Evolutionary conservation across 2,329 filamentous ascomycete genomes (phyloP).

Genomic region (Microsporum ferrugineum): DNA sequence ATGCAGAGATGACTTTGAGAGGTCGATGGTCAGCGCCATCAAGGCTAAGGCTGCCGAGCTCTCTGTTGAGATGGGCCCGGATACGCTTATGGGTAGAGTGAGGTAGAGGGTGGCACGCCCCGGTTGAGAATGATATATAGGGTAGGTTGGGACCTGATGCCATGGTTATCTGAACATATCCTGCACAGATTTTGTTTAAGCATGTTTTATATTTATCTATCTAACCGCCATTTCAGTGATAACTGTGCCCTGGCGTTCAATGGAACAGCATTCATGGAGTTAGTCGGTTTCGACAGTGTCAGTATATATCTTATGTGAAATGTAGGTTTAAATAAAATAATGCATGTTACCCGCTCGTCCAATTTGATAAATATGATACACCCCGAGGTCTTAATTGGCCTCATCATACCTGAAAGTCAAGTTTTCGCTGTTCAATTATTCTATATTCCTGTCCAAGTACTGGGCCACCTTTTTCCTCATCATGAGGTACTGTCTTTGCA

Average conservation of each 20-base stretch:
- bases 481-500: conserved; percentile 51
- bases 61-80: conserved; percentile 63
- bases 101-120: conserved; percentile 34
- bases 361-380: not conserved
- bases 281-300: not conserved
- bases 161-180: not conserved
- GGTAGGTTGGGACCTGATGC: not conserved
- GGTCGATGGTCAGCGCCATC: conserved; percentile 74
- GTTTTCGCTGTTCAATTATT: conserved; percentile 33
- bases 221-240: not conserved
- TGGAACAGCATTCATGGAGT: conserved; percentile 1
- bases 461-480: conserved; percentile 29
- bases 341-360: not conserved
- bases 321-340: not conserved
- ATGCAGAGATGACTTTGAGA: conserved; percentile 83
- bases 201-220: not conserved
- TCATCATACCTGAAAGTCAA: conserved; percentile 15
- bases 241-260: not conserved
- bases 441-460: conserved; percentile 43
- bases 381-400: too few species aligned
- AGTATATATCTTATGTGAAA: not conserved
- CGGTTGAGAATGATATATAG: not conserved
- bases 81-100: conserved; percentile 92
- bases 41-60: conserved; percentile 83
- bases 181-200: not conserved